A percentile compares a stretch with the other conserved stretches of the same genome.
These are phyloP conservation scores for Chloranthus sessilifolius DNA, from an alignment of 164 flowering plant species.

Conservation along the genomic window DNA sequence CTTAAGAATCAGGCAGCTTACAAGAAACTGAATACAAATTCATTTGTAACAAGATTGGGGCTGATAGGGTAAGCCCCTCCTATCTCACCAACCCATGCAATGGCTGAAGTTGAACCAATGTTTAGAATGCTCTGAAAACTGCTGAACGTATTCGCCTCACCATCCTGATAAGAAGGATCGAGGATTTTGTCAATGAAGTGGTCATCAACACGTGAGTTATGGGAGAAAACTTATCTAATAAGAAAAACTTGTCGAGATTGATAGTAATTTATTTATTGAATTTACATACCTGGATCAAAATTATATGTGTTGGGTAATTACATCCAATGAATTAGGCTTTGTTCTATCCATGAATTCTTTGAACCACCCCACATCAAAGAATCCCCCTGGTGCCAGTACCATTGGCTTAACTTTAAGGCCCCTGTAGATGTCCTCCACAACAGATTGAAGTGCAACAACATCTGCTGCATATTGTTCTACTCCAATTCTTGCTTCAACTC, in stretches of 20 bases:
- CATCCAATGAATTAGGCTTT: conserved; percentile 29
- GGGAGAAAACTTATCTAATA: conserved; percentile 1
- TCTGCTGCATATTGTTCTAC: conserved; percentile 60
- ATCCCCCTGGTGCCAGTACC: conserved; percentile 65
- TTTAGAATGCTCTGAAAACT: conserved; percentile 37
- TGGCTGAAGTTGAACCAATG: conserved; percentile 38
- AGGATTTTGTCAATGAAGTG: conserved; percentile 75
- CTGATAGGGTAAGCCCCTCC: conserved; percentile 97
- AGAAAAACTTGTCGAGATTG: neutral
- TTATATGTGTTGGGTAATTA: conserved; percentile 69
- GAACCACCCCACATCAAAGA: conserved; percentile 59
- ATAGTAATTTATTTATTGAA: no score
- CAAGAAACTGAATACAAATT: conserved; percentile 92
- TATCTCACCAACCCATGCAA: conserved; percentile 95
- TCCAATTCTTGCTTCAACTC: conserved; percentile 50
- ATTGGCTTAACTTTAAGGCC: conserved; percentile 35
- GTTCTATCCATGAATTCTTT: conserved; percentile 34
- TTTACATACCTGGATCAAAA: conserved; percentile 76
- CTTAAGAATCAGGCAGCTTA: no score
- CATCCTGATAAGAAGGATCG: conserved; percentile 72
- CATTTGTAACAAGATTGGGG: conserved; percentile 61
- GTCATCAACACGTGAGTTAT: conserved; percentile 46
- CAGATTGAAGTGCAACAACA: conserved; percentile 26
- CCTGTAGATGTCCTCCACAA: conserved; percentile 40
- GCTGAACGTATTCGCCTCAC: conserved; percentile 43